Conservation (phyloP, 495 filamentous ascomycete species). For the Xylaria longipes region DNA sequence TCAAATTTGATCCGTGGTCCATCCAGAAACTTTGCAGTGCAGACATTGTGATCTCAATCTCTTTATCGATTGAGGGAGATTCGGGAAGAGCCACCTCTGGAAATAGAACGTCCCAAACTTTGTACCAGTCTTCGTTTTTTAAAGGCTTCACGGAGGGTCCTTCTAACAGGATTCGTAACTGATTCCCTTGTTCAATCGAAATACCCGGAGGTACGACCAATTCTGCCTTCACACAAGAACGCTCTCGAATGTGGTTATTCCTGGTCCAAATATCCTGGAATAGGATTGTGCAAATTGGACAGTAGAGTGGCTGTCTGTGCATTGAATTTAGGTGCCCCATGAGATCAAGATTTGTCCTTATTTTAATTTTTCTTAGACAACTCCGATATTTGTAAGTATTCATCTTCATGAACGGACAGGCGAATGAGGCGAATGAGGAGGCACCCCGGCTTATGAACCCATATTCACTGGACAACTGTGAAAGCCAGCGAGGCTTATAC, state of each 20-base stretch:
- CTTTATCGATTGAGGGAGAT: not conserved
- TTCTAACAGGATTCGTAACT: not conserved
- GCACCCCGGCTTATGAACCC: not conserved
- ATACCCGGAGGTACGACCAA: not conserved
- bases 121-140: not conserved
- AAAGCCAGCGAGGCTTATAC: not conserved
- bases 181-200: not conserved
- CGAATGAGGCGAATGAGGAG: not conserved
- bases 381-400: not conserved
- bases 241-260: not conserved
- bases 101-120: not conserved
- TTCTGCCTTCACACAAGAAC: not conserved
- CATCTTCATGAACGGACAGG: not conserved
- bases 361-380: not conserved
- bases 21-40: not conserved
- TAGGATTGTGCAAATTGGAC: not conserved
- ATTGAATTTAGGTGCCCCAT: not conserved
- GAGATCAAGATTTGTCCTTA: not conserved
- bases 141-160: not conserved
- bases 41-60: not conserved
- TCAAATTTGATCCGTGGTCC: not conserved
- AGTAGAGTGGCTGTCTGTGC: not conserved
- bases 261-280: constrained; percentile 1
- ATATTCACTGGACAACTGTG: not conserved
- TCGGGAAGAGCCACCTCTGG: not conserved